phyloP scores from a whole-genome alignment of 164 flowering plant species.

The Aristolochia contorta region DNA sequence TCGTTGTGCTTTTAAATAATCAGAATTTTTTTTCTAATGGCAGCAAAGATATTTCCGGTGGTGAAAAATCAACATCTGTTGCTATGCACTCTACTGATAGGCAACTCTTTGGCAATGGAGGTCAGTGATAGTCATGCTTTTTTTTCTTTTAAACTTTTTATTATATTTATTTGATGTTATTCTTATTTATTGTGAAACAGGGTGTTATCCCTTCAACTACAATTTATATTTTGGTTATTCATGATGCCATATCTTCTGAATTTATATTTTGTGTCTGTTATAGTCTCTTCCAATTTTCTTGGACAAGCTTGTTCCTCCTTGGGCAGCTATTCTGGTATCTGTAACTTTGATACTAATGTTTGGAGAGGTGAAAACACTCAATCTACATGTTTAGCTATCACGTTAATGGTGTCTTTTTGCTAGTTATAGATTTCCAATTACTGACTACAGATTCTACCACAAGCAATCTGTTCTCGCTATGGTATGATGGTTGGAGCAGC shows the following conservation, averaged over 20 bases:
- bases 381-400: background rate
- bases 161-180: background rate
- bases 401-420: background rate
- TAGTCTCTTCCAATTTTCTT: conserved; percentile 68
- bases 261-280: background rate
- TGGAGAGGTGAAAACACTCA: conserved; percentile 47
- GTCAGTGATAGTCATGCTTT: conserved; percentile 19
- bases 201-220: conserved; percentile 1
- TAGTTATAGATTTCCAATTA: background rate
- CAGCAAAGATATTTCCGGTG: conserved; percentile 88
- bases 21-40: conserved; percentile 11
- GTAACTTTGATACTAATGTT: conserved; percentile 60
- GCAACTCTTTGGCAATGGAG: conserved; percentile 91
- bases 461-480: conserved; percentile 57
- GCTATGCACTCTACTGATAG: conserved; percentile 81
- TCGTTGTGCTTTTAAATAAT: background rate
- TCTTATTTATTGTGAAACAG: background rate
- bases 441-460: conserved; percentile 51
- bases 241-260: background rate
- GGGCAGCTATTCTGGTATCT: conserved; percentile 57
- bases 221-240: background rate
- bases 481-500: conserved; percentile 61
- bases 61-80: conserved; percentile 94
- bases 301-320: conserved; percentile 49
- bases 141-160: background rate